Evolutionary conservation across 2,329 filamentous ascomycete species (phyloP), one percentile per base, ranked within the genome.

Genomic region (Claviceps purpurea): DNA sequence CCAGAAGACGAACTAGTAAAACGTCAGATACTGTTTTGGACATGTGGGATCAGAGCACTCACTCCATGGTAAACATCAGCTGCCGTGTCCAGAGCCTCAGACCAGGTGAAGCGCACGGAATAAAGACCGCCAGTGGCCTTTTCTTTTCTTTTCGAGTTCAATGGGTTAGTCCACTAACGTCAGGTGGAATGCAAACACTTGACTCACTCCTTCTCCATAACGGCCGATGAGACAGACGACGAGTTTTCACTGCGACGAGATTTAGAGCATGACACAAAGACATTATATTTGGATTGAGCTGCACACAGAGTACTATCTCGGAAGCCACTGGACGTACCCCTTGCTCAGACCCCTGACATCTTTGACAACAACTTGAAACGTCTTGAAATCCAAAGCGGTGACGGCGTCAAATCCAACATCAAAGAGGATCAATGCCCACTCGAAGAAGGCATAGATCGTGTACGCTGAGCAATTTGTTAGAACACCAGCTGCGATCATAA

Each of bases 281-380:
- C n/a, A 24, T 7, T 24, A 8, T 24, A 44, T 16, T 66, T 63
- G 59, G 63, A 60, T 62, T 57, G 59, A 62, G 60, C 62, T 57
- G 60, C 55, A 64, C 61, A 65, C 63, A 65, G 65, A 56, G 62
- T 57, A 64, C 79, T 90, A 96, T 75, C 82, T 88, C 61, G 91
- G 91, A 79, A 96, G 89, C 85, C 85, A 85, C 73, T 84, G 81
- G 73, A 98, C 93, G 80, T 98, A 98, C 93, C 91, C 90, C 87
- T 91, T 90, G 76, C 87, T 93, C 65, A 84, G 72, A 58, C 89
- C 90, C 73, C 89, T 91, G 59, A 90, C 78, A 73, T 97, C 91
- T 73, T 81, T 88, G 58, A 98, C 77, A 60, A 89, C 77, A 62
- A 98, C 73, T 68, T 97, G 91, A 64, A 97, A 87, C 51, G 84